Evolutionary conservation across 768 basidiomycete species (phyloP).

Genomic region (Neoboletus magnificus): DNA sequence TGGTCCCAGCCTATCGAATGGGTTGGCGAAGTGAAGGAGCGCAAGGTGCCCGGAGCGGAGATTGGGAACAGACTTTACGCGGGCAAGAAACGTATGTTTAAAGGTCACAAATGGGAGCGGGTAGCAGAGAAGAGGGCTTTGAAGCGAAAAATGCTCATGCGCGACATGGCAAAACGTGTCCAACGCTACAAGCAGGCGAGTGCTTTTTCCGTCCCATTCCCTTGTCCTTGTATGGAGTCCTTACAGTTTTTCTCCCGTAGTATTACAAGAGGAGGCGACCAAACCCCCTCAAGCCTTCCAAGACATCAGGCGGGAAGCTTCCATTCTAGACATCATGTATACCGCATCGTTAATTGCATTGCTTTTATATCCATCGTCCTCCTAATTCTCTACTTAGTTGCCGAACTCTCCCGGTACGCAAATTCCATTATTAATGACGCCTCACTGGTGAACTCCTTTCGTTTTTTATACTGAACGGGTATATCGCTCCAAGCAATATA

Average conservation of each 20-base stretch:
- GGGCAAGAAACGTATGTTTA: conserved; percentile 83
- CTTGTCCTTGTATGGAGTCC: background rate
- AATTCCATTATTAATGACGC: background rate
- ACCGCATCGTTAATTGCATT: conserved; percentile 2
- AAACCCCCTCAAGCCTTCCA: conserved; percentile 56
- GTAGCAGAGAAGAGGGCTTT: conserved; percentile 43
- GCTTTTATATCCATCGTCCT: background rate
- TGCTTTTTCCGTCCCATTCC: conserved; percentile 10
- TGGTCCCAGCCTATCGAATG: conserved; percentile 39
- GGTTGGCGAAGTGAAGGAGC: conserved; percentile 37
- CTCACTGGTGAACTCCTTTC: background rate
- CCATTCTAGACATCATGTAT: conserved; percentile 48
- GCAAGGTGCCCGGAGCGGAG: conserved; percentile 46
- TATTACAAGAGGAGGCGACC: conserved; percentile 42
- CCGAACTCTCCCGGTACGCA: background rate
- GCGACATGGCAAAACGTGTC: conserved; percentile 68
- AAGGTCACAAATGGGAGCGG: conserved; percentile 88
- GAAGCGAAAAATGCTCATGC: conserved; percentile 55
- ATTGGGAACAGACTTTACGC: conserved; percentile 67
- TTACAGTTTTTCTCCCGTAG: conserved; percentile 11
- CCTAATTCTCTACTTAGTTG: background rate
- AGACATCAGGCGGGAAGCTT: conserved; percentile 47
- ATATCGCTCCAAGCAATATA: background rate
- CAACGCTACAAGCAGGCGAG: conserved; percentile 62
- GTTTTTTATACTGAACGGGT: background rate